Base-by-base conservation (phyloP, 179 eudicot genomes). In the Pouteria campechiana region DNA sequence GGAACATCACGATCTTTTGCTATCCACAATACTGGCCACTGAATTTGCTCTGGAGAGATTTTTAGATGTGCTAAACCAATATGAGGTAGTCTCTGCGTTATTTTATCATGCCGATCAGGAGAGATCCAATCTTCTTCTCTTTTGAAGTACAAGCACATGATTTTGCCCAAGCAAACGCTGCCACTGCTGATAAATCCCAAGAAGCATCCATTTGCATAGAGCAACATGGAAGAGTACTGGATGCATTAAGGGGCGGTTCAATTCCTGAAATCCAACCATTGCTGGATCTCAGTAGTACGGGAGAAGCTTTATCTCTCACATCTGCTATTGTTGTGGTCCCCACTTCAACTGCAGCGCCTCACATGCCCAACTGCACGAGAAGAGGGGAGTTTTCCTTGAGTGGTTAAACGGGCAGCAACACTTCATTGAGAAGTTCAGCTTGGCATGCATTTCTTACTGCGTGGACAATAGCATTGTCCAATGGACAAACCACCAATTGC, bases 1-100 rank as follows among this genome's bases (percentile, higher is more conserved):
- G 99, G 96, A 93, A 58, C 95, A 88, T 72, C 96, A 93, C 65
- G 95, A 93, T 69, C 86, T 88, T 54, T 43, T 93, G 50, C 57
- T 93, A 52, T 63, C 76, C 61, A 68, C 74, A 52, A 66, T 79
- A 48, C 96, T 96, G 25, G 80, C 96, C 46, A 72, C 83, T 64
- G 96, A n/a, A n/a, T n/a, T n/a, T 11, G 22, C 60, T 22, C 76
- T 40, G 46, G 87, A 92, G 99, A 68, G 75, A 47, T 92, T 92
- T 39, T 58, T 60, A 37, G 50, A 66, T 58, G 52, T 78, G 38
- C 59, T 92, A 36, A 72, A 72, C 57, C 96, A 80, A 37, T 83
- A 92, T 43, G 94, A 92, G 74, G 60, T 67, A 29, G 81, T 92
- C 46, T 80, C 82, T 31, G 63, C 86, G 54, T 61, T 55, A 36